Conservation (phyloP, 2,329 filamentous ascomycete species). For the Pseudogymnoascus sp. region DNA sequence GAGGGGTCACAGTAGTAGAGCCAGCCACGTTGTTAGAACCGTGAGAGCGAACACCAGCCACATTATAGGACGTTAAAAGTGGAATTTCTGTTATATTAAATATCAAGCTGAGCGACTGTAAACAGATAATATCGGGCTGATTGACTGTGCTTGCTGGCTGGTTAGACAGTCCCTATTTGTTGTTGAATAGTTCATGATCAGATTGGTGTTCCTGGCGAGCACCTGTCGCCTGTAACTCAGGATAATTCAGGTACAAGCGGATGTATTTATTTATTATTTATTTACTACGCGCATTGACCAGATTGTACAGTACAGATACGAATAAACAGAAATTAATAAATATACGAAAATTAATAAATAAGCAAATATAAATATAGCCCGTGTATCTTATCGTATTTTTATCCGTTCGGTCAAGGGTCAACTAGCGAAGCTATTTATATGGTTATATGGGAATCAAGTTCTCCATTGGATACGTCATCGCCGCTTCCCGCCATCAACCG, state of each 20-base stretch:
- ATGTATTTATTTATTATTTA: neutral
- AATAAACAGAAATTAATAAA: neutral
- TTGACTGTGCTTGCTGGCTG: neutral
- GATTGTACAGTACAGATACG: too few species aligned
- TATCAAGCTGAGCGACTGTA: neutral
- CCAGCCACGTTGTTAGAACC: neutral
- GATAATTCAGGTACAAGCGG: neutral
- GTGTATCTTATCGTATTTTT: neutral
- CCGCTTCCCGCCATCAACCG: neutral
- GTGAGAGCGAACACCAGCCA: neutral
- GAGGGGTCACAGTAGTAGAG: neutral
- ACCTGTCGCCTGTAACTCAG: neutral
- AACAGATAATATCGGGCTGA: neutral
- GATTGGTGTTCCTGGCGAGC: neutral
- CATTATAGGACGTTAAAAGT: neutral
- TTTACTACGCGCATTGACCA: too few species aligned
- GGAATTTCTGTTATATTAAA: neutral
- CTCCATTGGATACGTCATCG: constrained; percentile 6
- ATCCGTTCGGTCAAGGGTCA: neutral
- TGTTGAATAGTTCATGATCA: neutral
- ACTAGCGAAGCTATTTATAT: constrained; percentile 1
- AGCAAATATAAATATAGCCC: neutral
- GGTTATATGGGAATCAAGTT: neutral
- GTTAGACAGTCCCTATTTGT: neutral
- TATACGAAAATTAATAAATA: neutral